Percentiles rank a stretch among this genome's conserved stretches.
These are phyloP conservation scores for Cryphonectria nitschkei DNA, from an alignment of 2,329 filamentous ascomycete genomes.

Conservation along the genomic window DNA sequence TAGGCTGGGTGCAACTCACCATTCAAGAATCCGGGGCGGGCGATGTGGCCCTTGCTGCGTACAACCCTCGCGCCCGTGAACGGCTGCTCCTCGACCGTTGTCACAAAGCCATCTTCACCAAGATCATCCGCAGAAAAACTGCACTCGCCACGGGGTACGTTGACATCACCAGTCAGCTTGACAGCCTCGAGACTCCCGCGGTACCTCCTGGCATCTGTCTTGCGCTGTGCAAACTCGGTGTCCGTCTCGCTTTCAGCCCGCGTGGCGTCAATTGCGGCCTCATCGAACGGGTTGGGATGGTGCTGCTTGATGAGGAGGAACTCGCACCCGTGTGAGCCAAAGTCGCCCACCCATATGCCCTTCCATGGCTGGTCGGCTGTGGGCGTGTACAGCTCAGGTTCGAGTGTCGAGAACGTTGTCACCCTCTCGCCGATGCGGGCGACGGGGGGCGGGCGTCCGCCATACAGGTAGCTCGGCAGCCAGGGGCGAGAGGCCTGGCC, in stretches of 20 bases:
- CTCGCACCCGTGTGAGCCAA: constrained; percentile 84
- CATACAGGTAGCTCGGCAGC: constrained; percentile 28
- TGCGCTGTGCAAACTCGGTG: constrained; percentile 50
- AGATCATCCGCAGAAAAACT: constrained; percentile 83
- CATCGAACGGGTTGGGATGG: constrained; percentile 49
- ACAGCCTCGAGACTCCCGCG: constrained; percentile 77
- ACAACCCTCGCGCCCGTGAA: constrained; percentile 80
- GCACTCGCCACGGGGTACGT: constrained; percentile 84
- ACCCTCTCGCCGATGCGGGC: constrained; percentile 59
- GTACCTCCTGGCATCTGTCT: constrained; percentile 55
- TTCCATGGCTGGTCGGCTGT: constrained; percentile 80
- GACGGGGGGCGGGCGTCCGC: constrained; percentile 38
- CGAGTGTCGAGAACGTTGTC: constrained; percentile 72
- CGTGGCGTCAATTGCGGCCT: constrained; percentile 42
- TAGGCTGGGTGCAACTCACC: constrained; percentile 57
- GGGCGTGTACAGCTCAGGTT: constrained; percentile 76
- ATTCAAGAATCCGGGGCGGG: constrained; percentile 69
- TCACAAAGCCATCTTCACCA: constrained; percentile 65
- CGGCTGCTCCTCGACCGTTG: constrained; percentile 64
- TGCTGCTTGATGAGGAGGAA: constrained; percentile 83
- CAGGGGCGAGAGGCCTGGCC: constrained; percentile 26
- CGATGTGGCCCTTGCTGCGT: constrained; percentile 76
- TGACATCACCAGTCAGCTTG: constrained; percentile 89
- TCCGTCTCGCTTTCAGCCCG: constrained; percentile 48
- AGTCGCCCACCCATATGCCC: constrained; percentile 92